Evolutionary conservation across 2,329 filamentous ascomycete species (phyloP).

Genomic region (Colletotrichum kahawae): DNA sequence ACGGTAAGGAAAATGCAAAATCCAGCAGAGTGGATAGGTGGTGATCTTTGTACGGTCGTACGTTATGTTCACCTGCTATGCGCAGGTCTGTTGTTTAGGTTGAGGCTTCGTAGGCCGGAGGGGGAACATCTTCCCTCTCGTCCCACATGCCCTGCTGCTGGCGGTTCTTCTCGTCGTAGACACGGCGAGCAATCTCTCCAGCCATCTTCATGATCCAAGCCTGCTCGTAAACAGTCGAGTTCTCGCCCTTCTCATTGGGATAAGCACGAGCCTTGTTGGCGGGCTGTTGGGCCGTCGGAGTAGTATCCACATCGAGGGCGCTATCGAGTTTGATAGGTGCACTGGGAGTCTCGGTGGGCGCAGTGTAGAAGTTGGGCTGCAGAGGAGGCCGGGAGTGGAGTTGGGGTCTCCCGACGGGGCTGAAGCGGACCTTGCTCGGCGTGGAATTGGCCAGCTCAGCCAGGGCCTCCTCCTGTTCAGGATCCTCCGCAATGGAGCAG

Average conservation of each 20-base stretch:
- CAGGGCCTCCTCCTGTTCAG: slow-evolving; percentile 49
- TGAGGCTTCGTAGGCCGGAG: slow-evolving; percentile 65
- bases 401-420: slow-evolving; percentile 31
- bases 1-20: slow-evolving; percentile 10
- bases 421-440: slow-evolving; percentile 48
- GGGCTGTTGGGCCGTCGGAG: slow-evolving; percentile 12
- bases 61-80: slow-evolving; percentile 18
- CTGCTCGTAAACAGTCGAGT: slow-evolving; percentile 69
- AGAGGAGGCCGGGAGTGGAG: slow-evolving; percentile 34
- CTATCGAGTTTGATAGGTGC: slow-evolving; percentile 15
- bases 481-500: slow-evolving; percentile 63
- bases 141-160: slow-evolving; percentile 55
- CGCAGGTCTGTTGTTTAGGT: slow-evolving; percentile 34
- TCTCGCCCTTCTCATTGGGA: slow-evolving; percentile 42
- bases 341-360: slow-evolving; percentile 20
- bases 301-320: slow-evolving; percentile 14
- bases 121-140: slow-evolving; percentile 61
- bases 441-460: slow-evolving; percentile 22
- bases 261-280: slow-evolving; percentile 29
- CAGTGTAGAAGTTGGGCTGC: slow-evolving; percentile 36
- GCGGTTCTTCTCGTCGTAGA: slow-evolving; percentile 82
- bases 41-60: slow-evolving; percentile 2
- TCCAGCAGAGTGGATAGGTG: not conserved
- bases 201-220: slow-evolving; percentile 95
- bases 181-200: slow-evolving; percentile 84